Evolutionary conservation across 306 rosid species (phyloP).

Genomic region (Malus orientalis): DNA sequence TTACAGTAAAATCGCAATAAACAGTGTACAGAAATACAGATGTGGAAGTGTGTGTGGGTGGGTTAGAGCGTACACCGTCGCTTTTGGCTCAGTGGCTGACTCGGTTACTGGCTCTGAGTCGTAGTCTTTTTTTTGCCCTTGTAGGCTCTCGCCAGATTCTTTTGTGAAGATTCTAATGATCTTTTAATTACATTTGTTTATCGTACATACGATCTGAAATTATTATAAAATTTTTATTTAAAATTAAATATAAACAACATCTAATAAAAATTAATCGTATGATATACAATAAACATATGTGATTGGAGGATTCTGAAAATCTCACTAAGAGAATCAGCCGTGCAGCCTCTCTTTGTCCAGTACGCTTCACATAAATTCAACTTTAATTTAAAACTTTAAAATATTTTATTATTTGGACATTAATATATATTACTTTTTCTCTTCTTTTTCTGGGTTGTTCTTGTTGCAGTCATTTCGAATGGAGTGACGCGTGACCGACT

Average conservation of each 20-base stretch:
- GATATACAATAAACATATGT: too few relatives aligned
- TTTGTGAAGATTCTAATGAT: accelerated
- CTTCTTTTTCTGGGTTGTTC: background rate
- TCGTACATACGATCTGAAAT: too few relatives aligned
- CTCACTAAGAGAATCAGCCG: accelerated
- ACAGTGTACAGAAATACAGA: background rate
- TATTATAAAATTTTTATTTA: too few relatives aligned
- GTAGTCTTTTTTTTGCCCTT: background rate
- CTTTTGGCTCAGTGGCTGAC: background rate
- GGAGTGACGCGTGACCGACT: conserved; percentile 48
- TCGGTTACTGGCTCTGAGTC: background rate
- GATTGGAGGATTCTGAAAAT: accelerated
- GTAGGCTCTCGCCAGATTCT: background rate
- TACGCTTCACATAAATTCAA: conserved; percentile 42
- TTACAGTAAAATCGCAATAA: too few relatives aligned
- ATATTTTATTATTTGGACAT: background rate
- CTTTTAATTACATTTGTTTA: accelerated
- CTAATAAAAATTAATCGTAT: accelerated
- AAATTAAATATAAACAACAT: too few relatives aligned
- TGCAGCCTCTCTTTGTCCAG: conserved; percentile 12
- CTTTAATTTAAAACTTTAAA: conserved; percentile 72
- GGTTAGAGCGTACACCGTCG: conserved; percentile 24
- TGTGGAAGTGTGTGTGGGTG: background rate
- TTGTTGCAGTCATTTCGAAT: conserved; percentile 27
- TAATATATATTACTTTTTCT: background rate